These are phyloP conservation scores for Colletotrichum sp. DNA, from an alignment of 2,329 filamentous ascomycete species.

Conservation along the genomic window DNA sequence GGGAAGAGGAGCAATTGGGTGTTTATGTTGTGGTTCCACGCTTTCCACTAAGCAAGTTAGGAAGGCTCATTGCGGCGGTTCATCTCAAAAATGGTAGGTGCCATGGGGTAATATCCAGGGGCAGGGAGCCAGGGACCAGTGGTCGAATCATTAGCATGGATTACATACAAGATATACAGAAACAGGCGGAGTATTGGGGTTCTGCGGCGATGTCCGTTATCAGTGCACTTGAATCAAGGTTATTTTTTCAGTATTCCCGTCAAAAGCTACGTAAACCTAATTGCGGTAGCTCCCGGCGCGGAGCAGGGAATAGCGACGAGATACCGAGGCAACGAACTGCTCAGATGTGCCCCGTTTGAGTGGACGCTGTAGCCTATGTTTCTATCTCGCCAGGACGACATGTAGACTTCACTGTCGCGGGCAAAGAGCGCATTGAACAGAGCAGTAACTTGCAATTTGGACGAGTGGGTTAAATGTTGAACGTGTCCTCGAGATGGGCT, in stretches of 20 bases:
- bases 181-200: neutral
- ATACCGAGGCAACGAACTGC: neutral
- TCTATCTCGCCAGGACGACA: accelerated
- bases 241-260: neutral
- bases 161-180: neutral
- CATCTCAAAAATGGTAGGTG: slow-evolving; percentile 8
- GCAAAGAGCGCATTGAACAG: neutral
- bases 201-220: neutral
- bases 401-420: neutral
- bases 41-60: slow-evolving; percentile 3
- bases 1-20: neutral
- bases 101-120: neutral
- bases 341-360: neutral
- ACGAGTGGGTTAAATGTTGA: neutral
- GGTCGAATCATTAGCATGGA: neutral
- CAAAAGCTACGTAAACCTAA: neutral
- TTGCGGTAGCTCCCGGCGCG: neutral
- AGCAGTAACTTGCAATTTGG: neutral
- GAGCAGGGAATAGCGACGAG: neutral
- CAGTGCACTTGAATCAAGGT: neutral
- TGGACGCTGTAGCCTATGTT: accelerated
- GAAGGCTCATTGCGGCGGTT: neutral
- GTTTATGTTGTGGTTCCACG: neutral
- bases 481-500: neutral
- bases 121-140: neutral